Conservation (phyloP, 2,329 filamentous ascomycete genomes). For the Calonectria naviculata region DNA sequence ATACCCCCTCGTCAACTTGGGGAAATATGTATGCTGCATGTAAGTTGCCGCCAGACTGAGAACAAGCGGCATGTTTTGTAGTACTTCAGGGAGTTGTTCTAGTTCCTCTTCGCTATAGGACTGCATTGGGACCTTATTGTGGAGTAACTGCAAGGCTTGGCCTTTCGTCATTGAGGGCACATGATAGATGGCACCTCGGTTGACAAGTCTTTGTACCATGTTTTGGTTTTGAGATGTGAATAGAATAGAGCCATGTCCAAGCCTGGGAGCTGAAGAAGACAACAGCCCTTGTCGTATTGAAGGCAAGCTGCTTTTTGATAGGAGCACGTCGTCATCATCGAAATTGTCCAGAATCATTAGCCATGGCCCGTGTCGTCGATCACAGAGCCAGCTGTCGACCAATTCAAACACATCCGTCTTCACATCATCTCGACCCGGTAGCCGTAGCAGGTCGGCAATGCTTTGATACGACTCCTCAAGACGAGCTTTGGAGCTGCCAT, state of each 20-base stretch:
- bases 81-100: neutral
- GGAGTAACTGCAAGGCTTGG: neutral
- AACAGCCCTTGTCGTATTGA: neutral
- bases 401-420: conserved; percentile 9
- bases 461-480: conserved; percentile 17
- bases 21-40: conserved; percentile 33
- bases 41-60: conserved; percentile 41
- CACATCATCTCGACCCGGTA: conserved; percentile 8
- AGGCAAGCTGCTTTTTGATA: neutral
- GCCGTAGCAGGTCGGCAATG: conserved; percentile 13
- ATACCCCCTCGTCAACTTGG: conserved; percentile 43
- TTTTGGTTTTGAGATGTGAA: neutral
- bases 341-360: conserved; percentile 11
- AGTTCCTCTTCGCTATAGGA: neutral
- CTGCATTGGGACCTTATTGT: neutral
- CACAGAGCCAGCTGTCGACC: conserved; percentile 10
- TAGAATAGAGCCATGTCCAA: neutral
- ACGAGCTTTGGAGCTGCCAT: conserved; percentile 1
- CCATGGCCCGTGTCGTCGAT: conserved; percentile 2
- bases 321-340: neutral
- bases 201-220: neutral
- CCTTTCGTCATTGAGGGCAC: neutral
- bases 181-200: neutral
- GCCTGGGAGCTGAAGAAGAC: neutral
- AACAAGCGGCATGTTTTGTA: neutral